Conservation (phyloP, 768 basidiomycete species). For the Rhizopogon vulgaris region DNA sequence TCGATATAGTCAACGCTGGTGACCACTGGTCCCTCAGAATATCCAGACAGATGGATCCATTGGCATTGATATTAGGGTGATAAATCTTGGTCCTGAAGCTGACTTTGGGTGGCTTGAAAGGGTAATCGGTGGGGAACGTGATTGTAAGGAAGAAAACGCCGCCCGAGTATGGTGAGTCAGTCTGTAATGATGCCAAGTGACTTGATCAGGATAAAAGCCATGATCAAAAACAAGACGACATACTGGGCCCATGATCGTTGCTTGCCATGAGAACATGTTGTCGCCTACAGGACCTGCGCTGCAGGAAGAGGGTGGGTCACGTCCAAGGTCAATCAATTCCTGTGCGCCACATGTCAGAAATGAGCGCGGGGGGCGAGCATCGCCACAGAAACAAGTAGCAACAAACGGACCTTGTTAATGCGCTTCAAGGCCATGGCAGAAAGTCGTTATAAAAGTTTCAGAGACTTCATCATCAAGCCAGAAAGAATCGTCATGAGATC, state of each 20-base stretch:
- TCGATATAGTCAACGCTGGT: conserved; percentile 97
- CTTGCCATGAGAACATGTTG: conserved; percentile 99
- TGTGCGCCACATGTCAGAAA: conserved; percentile 27
- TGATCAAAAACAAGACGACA: conserved; percentile 26
- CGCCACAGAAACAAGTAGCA: conserved; percentile 7
- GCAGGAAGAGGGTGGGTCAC: conserved; percentile 99
- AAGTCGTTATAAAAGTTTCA: conserved; percentile 6
- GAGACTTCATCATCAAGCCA: conserved; percentile 10
- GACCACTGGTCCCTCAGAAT: conserved; percentile 99
- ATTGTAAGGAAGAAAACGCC: conserved; percentile 99
- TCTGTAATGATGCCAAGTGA: conserved; percentile 42
- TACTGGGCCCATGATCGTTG: conserved; percentile 99
- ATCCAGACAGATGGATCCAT: conserved; percentile 97
- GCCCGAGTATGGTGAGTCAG: conserved; percentile 96
- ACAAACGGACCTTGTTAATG: conserved; percentile 86
- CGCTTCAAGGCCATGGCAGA: conserved; percentile 89
- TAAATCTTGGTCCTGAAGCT: conserved; percentile 99
- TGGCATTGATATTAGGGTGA: conserved; percentile 99
- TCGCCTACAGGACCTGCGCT: conserved; percentile 97
- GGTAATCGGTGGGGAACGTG: conserved; percentile 94
- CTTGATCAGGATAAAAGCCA: conserved; percentile 2
- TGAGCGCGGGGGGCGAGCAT: conserved; percentile 11
- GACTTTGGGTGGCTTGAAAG: conserved; percentile 99
- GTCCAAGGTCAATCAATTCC: conserved; percentile 99
- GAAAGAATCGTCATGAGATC: conserved; percentile 23